Evolutionary conservation across 257 asterid species (phyloP), one percentile per base, ranked within the genome.

Genomic region (Fraxinus anomala): DNA sequence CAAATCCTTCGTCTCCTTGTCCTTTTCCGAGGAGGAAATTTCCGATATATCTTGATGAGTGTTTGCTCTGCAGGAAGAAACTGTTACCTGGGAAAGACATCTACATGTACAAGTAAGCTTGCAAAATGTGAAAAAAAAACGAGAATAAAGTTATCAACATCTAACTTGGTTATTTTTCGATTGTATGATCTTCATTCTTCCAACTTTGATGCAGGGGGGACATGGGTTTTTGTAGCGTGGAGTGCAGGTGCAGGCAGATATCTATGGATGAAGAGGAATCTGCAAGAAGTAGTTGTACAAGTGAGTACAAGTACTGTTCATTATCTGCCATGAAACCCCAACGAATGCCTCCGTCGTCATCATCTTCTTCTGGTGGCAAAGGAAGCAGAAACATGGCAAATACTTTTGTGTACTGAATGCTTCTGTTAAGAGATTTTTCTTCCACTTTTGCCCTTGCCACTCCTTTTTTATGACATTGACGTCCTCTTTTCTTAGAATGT

Each of bases 51-150:
- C 97, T 91, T 33, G 91, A 95, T 10, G 44, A 31, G 13, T 95
- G 99, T 77, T 95, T 79, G 73, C 96, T 93, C 80, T 95, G 99
- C 88, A 85, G 68, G 42, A 84, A 80, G 26, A 93, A 87, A 59
- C 92, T 95, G 77, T 79, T 82, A 82, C 93, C 96, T 40, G 96
- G 89, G 12, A 91, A 87, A 74, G 99, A 95, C 81, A 93, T 93
- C 89, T 95, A 89, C 83, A 95, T 95, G 98, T 95, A 95, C 94
- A 93, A 95, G 99, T 95, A 88, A 91, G 89, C 69, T 63, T 61
- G 23, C 31, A 9, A 3, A 61, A 61, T 23, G 23, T 9, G 23
- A 31, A 31, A 26, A 26, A 19, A 61, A 54, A 21, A 56, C 24
- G 2, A 56, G 3, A 56, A 56, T n/a, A 14, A 51, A 6, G 17